Evolutionary conservation across 169 alveolate genomes (phyloP).

Genomic region (Theileria annulata): DNA sequence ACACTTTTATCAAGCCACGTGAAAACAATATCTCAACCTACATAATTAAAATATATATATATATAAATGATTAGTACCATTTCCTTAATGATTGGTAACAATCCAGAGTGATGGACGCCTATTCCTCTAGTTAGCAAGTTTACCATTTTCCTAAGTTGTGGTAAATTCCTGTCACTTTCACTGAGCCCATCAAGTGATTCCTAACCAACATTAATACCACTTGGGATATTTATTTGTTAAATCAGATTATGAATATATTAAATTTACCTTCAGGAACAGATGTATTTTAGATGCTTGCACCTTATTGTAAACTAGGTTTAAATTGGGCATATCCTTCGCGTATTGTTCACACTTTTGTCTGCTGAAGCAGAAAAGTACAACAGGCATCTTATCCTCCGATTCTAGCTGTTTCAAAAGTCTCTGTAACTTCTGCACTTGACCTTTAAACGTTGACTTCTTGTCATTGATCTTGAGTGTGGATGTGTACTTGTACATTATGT

Average conservation of each 20-base stretch:
- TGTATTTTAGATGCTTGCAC: slow-evolving; percentile 83
- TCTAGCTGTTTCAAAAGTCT: slow-evolving; percentile 74
- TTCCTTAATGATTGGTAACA: slow-evolving; percentile 97
- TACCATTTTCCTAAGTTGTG: slow-evolving; percentile 83
- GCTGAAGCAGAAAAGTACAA: slow-evolving; percentile 93
- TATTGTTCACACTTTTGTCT: slow-evolving; percentile 88
- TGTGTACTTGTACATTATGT: slow-evolving; percentile 61
- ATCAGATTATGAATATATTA: not conserved
- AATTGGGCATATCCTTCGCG: slow-evolving; percentile 83
- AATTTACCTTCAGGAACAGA: slow-evolving; percentile 73
- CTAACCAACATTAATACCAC: slow-evolving; percentile 18
- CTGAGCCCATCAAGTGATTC: slow-evolving; percentile 79
- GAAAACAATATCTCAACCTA: slow-evolving; percentile 94
- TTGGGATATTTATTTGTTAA: not conserved
- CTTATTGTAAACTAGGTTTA: slow-evolving; percentile 78
- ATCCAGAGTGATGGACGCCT: slow-evolving; percentile 98
- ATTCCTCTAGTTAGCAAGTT: slow-evolving; percentile 90
- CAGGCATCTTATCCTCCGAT: slow-evolving; percentile 89
- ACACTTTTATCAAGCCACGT: slow-evolving; percentile 92
- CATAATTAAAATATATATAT: not conserved
- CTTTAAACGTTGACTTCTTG: slow-evolving; percentile 70
- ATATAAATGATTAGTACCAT: slow-evolving; percentile 73
- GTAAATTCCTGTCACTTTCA: slow-evolving; percentile 86
- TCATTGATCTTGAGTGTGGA: slow-evolving; percentile 21
- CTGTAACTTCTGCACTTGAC: slow-evolving; percentile 82